Evolutionary conservation across 148 eudicot species (phyloP), one percentile per base, ranked within the genome.

Genomic region (Silene conica): DNA sequence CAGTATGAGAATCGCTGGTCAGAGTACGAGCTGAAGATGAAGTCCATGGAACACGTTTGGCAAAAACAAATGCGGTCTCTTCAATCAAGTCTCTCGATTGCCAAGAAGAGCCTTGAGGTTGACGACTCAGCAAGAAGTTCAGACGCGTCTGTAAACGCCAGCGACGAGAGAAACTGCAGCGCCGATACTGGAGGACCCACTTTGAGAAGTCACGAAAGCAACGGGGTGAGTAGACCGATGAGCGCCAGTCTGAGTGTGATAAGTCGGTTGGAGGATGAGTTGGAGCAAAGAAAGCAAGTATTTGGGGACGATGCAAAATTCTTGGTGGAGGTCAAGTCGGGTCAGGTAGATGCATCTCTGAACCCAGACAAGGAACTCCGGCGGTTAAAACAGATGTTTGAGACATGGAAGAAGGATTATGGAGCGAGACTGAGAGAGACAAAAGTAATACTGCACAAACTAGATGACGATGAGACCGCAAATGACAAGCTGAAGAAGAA

Each of bases 31-130:
- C 73, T 85, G 61, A 95, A 92, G 83, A 95, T 95, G 98, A 95
- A 95, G 76, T 95, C 98, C 58, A 95, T 95, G 98, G 98, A 95
- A 85, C 97, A 95, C 75, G 85, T 90, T 12, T 95, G 98, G 98
- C 98, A 95, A 78, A 95, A 88, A 80, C 97, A 95, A 76, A 95
- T 95, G 98, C 84, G 96, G 65, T 95, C 98, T 14, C 92, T 95
- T 11, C 98, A 95, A 71, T 92, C 98, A 4, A 95, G 98, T 76
- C 98, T 95, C 20, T 88, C 92, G 59, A 85, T 92, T 46, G 98
- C 97, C 1, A 95, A 89, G 82, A 90, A 82, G 74, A 89, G 96
- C 85, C 82, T 95, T 4, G 89, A 89, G 1, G 77, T 89, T 0
- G 97, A 91, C 15, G 93, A 88, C 50, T 90, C 96, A 0, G 86